These are phyloP conservation scores for Suillus ampliporus DNA, from an alignment of 768 basidiomycete genomes.

Conservation along the genomic window DNA sequence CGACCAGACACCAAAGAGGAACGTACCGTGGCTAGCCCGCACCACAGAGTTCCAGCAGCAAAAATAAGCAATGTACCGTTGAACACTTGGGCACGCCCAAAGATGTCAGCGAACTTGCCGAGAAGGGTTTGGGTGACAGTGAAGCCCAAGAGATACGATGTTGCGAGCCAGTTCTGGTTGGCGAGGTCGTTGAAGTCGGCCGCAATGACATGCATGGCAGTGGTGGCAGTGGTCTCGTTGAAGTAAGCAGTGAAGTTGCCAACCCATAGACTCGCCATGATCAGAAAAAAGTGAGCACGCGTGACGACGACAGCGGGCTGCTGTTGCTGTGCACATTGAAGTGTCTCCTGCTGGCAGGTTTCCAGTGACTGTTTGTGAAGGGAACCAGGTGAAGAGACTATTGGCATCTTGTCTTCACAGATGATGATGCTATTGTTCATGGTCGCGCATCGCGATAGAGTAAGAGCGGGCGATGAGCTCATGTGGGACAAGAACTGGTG, in stretches of 20 bases:
- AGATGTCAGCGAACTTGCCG: conserved; percentile 41
- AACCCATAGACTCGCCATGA: conserved; percentile 40
- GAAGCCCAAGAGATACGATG: conserved; percentile 40
- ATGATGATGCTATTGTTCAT: conserved; percentile 32
- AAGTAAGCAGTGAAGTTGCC: conserved; percentile 43
- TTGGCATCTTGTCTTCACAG: conserved; percentile 28
- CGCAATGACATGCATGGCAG: conserved; percentile 42
- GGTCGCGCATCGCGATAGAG: conserved; percentile 39
- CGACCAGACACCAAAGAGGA: neutral
- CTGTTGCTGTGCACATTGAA: conserved; percentile 9
- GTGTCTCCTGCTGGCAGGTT: conserved; percentile 4
- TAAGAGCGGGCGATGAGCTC: conserved; percentile 33
- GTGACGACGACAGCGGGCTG: conserved; percentile 36
- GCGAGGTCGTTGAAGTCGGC: conserved; percentile 34
- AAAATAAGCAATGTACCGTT: conserved; percentile 43
- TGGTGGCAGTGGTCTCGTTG: conserved; percentile 41
- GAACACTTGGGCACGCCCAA: conserved; percentile 40
- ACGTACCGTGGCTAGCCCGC: conserved; percentile 37
- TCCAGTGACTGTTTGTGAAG: conserved; percentile 9
- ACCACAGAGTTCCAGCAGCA: conserved; percentile 40
- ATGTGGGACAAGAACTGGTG: conserved; percentile 24
- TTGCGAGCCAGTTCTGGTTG: conserved; percentile 43
- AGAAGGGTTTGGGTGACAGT: conserved; percentile 43
- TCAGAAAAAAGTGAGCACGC: conserved; percentile 36
- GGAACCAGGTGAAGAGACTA: conserved; percentile 12